Evolutionary conservation across 2,329 filamentous ascomycete species (phyloP), one percentile per base, ranked within the genome.

Genomic region (Clarireedia sp.): DNA sequence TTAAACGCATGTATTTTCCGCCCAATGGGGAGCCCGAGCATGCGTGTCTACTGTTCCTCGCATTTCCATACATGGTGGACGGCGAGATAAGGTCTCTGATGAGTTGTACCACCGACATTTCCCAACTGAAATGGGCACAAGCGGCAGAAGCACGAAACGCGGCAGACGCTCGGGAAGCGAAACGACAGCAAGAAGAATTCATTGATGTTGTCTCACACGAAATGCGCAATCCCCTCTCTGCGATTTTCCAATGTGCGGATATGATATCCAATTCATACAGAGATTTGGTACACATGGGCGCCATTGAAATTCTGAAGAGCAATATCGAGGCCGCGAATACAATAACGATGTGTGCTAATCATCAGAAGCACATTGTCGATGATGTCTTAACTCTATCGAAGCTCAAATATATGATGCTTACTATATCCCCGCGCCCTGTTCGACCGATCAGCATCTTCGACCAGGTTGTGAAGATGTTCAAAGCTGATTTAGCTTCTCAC

Each of bases 301-400:
- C 21, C 70, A 83, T 85, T 3, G 72, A 74, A 7, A 80, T 55
- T 8, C 24, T 65, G 8, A 60, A 48, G n/a, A 48, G 78, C 62
- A 84, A 83, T 57, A 79, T 88, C 47, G 86, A 91, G 60, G 86
- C 86, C 24, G 85, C 87, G 1, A 85, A 90, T 64, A 91, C 86
- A 0, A 91, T 94, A 59, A 80, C 84, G 24, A 78, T 87, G 9
- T 92, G 88, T 62, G 85, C 87, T 1, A 83, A 89, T 63, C 87
- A 92, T 69, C 88, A 92, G 67, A 90, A 90, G 69, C 75, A 83
- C 8, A 88, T 89, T 45, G 83, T 89, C n/a, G 85, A 89, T 64
- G 85, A 89, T 64, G 84, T 89, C 24, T 71, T 89, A 40, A 88
- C 83, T 9, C 77, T 88, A 63, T 87, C 83, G 3, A 89, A 91